Evolutionary conservation across 2,329 filamentous ascomycete genomes (phyloP).

Genomic region (Aaosphaeria arxii): DNA sequence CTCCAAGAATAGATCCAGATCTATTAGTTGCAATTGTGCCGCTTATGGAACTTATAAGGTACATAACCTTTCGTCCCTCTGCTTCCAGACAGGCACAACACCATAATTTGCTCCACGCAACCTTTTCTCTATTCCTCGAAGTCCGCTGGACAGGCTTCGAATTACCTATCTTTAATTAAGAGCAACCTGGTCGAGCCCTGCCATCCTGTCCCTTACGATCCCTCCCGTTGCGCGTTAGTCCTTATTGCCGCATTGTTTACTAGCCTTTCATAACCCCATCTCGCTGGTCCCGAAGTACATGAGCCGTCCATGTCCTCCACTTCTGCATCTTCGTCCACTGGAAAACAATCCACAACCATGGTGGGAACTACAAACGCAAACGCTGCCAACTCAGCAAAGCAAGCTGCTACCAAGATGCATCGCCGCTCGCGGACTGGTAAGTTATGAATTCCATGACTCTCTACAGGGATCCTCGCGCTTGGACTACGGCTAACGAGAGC

Average conservation of each 20-base stretch:
- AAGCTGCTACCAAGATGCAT: constrained; percentile 79
- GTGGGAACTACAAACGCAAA: constrained; percentile 42
- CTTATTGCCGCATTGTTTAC: constrained; percentile 41
- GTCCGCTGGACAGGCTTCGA: constrained; percentile 50
- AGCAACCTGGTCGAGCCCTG: constrained; percentile 40
- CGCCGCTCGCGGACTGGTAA: constrained; percentile 90
- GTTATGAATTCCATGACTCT: constrained; percentile 39
- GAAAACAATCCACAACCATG: constrained; percentile 47
- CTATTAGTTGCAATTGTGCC: constrained; percentile 40
- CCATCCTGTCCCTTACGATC: constrained; percentile 42
- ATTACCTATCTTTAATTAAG: constrained; percentile 46
- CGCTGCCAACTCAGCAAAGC: constrained; percentile 50
- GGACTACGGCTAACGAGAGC: constrained; percentile 35
- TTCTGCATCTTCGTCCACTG: constrained; percentile 37
- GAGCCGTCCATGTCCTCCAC: constrained; percentile 50
- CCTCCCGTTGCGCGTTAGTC: constrained; percentile 40
- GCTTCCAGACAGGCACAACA: constrained; percentile 36
- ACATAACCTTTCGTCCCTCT: constrained; percentile 34
- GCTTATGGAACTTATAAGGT: constrained; percentile 47
- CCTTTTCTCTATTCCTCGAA: constrained; percentile 36
- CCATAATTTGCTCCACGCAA: constrained; percentile 46
- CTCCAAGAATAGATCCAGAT: constrained; percentile 49
- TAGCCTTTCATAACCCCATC: constrained; percentile 37
- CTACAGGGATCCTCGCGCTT: constrained; percentile 36
- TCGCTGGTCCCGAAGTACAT: constrained; percentile 41